Evolutionary conservation across 495 filamentous ascomycete species (phyloP).

Genomic region (Neurospora hispaniola): DNA sequence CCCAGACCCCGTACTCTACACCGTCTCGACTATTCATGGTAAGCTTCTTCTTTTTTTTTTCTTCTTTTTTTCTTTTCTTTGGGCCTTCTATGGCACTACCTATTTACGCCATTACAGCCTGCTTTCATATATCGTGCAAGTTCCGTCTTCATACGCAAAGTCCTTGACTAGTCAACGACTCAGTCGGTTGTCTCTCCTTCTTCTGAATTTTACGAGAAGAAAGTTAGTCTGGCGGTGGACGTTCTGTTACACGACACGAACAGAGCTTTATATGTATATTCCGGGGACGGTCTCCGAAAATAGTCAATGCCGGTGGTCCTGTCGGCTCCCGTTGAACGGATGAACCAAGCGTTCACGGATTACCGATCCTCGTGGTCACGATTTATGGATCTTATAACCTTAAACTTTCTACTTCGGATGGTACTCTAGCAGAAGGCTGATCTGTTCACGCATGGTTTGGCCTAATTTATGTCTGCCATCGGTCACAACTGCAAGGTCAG

Average conservation of each 20-base stretch:
- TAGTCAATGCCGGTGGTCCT: not conserved
- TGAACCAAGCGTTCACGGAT: not conserved
- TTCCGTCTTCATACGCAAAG: not conserved
- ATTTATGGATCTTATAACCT: not conserved
- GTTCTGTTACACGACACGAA: not conserved
- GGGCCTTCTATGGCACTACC: not conserved
- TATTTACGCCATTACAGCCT: not conserved
- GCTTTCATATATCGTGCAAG: not conserved
- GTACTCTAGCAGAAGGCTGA: not conserved
- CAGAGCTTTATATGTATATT: not conserved
- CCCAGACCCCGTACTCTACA: not conserved
- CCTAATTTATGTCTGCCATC: not conserved
- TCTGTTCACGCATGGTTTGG: not conserved
- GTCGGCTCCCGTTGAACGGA: not conserved
- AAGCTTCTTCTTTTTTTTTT: not conserved
- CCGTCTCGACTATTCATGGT: not conserved
- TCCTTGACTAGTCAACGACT: not conserved
- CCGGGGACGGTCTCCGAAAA: not conserved
- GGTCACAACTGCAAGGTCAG: not conserved
- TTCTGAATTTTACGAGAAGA: slow-evolving; percentile 1
- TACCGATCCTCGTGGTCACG: not conserved
- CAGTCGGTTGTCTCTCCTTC: not conserved
- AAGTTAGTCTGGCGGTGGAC: slow-evolving; percentile 12
- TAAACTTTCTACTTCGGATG: not conserved
- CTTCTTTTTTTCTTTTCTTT: not conserved